Conservation (phyloP, 805 yeast species). For the Myxozyma neglecta region DNA sequence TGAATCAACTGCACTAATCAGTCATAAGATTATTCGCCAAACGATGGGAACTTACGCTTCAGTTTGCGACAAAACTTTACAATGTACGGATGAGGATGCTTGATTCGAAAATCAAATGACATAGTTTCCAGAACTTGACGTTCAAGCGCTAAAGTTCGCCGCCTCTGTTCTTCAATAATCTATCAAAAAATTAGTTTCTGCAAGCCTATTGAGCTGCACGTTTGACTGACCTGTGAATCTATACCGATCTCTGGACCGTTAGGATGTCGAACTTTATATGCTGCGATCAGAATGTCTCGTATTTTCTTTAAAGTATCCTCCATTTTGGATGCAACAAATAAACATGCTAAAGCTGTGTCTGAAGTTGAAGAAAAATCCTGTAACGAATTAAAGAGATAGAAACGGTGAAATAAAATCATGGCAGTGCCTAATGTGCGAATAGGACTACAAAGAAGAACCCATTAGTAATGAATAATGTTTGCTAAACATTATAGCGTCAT, state of each 20-base stretch:
- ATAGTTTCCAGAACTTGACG: constrained; percentile 68
- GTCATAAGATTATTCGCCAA: neutral
- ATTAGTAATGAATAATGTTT: neutral
- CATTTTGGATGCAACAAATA: constrained; percentile 69
- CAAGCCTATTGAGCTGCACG: constrained; percentile 44
- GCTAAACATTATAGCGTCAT: neutral
- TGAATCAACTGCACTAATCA: neutral
- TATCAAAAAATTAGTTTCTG: neutral
- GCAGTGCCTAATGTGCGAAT: constrained; percentile 34
- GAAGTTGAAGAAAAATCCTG: constrained; percentile 22
- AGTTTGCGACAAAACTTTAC: constrained; percentile 56
- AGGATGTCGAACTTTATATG: constrained; percentile 45
- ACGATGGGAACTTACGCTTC: constrained; percentile 9
- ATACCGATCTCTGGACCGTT: constrained; percentile 19
- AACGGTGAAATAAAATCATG: constrained; percentile 32
- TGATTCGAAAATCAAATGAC: constrained; percentile 71
- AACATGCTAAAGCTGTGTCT: constrained; percentile 65
- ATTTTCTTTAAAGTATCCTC: constrained; percentile 79
- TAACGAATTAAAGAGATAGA: constrained; percentile 30
- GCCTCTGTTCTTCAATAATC: constrained; percentile 41
- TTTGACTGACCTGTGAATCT: constrained; percentile 38
- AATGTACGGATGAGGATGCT: constrained; percentile 62
- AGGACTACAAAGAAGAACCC: constrained; percentile 23
- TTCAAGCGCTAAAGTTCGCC: constrained; percentile 59
- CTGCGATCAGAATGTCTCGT: constrained; percentile 57